phyloP scores from a whole-genome alignment of 2,329 filamentous ascomycete genomes.

The Penicillium sp. region DNA sequence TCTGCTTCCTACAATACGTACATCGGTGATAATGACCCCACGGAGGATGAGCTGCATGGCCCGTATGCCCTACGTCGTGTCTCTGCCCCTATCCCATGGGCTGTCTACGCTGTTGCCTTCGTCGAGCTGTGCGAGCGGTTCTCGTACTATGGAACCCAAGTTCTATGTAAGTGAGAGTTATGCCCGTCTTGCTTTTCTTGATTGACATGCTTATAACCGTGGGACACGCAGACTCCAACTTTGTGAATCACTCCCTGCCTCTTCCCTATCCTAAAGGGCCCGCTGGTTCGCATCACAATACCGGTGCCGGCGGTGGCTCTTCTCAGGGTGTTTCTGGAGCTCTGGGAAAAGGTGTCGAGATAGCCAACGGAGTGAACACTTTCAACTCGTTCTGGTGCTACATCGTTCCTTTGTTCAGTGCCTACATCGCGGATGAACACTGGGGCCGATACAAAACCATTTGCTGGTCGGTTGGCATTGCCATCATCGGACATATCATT shows the following conservation, averaged over 20 bases:
- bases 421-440: slow-evolving; percentile 64
- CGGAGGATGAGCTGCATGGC: slow-evolving; percentile 27
- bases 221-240: slow-evolving; percentile 50
- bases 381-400: slow-evolving; percentile 63
- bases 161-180: neutral
- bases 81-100: slow-evolving; percentile 45
- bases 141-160: slow-evolving; percentile 65
- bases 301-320: slow-evolving; percentile 48
- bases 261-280: slow-evolving; percentile 40
- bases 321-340: slow-evolving; percentile 49
- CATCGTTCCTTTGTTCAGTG: slow-evolving; percentile 56
- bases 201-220: neutral
- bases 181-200: neutral
- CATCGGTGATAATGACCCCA: slow-evolving; percentile 23
- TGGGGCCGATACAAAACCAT: slow-evolving; percentile 69
- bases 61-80: slow-evolving; percentile 24
- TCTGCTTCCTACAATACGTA: slow-evolving; percentile 7
- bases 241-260: slow-evolving; percentile 54
- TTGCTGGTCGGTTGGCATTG: slow-evolving; percentile 59
- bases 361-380: slow-evolving; percentile 48
- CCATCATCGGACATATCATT: slow-evolving; percentile 64
- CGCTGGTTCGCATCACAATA: slow-evolving; percentile 44
- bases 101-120: slow-evolving; percentile 65
- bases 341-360: slow-evolving; percentile 52
- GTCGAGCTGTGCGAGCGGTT: slow-evolving; percentile 73